Percentiles rank a stretch among this genome's conserved stretches.
phyloP scores from a whole-genome alignment of 257 asterid genomes.

The Prunella vulgaris region DNA sequence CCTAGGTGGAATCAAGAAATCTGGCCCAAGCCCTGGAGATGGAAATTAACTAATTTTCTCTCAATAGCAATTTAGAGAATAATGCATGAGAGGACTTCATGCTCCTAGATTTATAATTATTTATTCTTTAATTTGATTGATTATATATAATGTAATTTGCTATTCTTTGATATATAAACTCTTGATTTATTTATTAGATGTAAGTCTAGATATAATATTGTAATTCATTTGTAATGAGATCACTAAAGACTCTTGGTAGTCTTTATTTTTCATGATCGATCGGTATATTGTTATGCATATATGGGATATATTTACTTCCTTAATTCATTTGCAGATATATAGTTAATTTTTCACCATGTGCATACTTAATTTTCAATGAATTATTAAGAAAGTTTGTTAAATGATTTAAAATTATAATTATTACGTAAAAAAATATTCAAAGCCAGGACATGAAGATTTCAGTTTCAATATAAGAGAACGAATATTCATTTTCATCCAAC shows the following conservation, averaged over 20 bases:
- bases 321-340: no score
- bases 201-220: background rate
- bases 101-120: background rate
- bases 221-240: background rate
- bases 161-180: background rate
- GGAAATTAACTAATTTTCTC: constrained; percentile 8
- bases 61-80: background rate
- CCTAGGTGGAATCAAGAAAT: constrained; percentile 23
- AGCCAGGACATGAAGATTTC: no score
- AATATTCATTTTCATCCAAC: no score
- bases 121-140: no score
- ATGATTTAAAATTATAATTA: background rate
- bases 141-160: background rate
- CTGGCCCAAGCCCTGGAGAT: constrained; percentile 34
- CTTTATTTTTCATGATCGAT: background rate
- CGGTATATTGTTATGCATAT: background rate
- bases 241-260: background rate
- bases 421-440: no score
- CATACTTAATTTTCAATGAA: no score
- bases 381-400: background rate
- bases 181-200: background rate
- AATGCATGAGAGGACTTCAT: background rate
- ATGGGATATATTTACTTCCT: no score
- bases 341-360: no score
- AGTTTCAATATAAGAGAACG: no score